A percentile compares a stretch with the other conserved stretches of the same genome.
Evolutionary conservation across 2,329 filamentous ascomycete genomes (phyloP).

Genomic region (Arachnomyces sp.): DNA sequence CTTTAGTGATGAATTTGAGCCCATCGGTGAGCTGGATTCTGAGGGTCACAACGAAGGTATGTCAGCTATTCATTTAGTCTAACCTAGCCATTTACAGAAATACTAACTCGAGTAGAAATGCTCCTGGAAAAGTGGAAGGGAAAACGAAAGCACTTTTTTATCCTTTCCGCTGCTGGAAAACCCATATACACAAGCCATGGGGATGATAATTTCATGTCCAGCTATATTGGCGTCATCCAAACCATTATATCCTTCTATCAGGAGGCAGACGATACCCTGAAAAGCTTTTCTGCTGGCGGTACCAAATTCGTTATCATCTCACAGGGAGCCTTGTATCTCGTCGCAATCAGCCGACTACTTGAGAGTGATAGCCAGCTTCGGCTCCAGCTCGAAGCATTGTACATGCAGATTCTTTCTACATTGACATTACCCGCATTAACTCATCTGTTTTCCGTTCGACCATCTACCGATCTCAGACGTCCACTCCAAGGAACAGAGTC

Average conservation of each 20-base stretch:
- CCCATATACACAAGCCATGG: conserved; percentile 96
- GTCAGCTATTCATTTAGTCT: background rate
- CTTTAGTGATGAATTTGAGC: conserved; percentile 71
- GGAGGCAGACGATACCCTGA: conserved; percentile 65
- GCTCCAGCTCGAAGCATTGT: conserved; percentile 82
- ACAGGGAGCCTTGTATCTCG: conserved; percentile 81
- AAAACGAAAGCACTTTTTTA: conserved; percentile 95
- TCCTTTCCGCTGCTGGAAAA: conserved; percentile 91
- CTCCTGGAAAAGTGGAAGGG: conserved; percentile 67
- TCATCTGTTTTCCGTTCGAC: conserved; percentile 79
- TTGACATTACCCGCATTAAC: conserved; percentile 80
- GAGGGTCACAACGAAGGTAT: conserved; percentile 52
- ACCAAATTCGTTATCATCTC: conserved; percentile 79
- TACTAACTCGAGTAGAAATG: background rate
- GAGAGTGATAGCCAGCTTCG: conserved; percentile 86
- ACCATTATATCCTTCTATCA: conserved; percentile 98
- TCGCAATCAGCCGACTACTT: conserved; percentile 84
- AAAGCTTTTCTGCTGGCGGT: conserved; percentile 77
- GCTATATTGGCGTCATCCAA: conserved; percentile 89
- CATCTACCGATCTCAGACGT: conserved; percentile 86
- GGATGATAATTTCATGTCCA: conserved; percentile 80
- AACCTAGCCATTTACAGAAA: conserved; percentile 6
- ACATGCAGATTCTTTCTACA: conserved; percentile 97
- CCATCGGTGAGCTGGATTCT: conserved; percentile 52
- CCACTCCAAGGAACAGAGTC: conserved; percentile 88